These are phyloP conservation scores for Laburnicola sp. DNA, from an alignment of 2,329 filamentous ascomycete species.

Conservation along the genomic window DNA sequence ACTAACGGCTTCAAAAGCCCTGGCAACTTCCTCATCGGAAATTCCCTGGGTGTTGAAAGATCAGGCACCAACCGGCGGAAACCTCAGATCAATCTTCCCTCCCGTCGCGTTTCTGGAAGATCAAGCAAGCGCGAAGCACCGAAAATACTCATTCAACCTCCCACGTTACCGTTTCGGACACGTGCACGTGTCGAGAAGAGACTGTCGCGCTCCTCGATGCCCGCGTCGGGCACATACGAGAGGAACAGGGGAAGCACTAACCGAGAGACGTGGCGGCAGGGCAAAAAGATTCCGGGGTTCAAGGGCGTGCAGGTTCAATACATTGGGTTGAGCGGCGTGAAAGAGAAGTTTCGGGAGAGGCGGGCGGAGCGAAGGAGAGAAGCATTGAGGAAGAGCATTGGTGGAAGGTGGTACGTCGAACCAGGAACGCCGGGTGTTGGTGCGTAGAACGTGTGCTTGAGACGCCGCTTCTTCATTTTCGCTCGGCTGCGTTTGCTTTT, in stretches of 20 bases:
- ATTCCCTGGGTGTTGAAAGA: conserved; percentile 59
- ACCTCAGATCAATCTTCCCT: conserved; percentile 32
- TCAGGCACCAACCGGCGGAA: conserved; percentile 40
- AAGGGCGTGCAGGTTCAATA: conserved; percentile 55
- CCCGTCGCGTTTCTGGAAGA: conserved; percentile 17
- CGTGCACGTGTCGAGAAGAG: conserved; percentile 32
- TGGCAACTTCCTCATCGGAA: conserved; percentile 56
- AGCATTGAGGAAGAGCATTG: conserved; percentile 59
- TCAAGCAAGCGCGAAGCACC: conserved; percentile 19
- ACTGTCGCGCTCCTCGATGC: neutral
- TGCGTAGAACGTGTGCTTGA: conserved; percentile 21
- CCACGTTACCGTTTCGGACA: conserved; percentile 24
- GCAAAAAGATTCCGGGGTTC: conserved; percentile 46
- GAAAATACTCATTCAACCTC: conserved; percentile 32
- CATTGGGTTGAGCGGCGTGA: conserved; percentile 55
- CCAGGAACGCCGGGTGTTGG: conserved; percentile 17
- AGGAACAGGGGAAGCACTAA: conserved; percentile 4
- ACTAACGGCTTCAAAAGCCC: conserved; percentile 46
- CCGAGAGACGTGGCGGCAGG: conserved; percentile 34
- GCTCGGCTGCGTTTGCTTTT: too few relatives aligned
- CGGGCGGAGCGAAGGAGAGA: conserved; percentile 57
- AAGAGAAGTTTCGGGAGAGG: conserved; percentile 51
- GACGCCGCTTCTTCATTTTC: too few relatives aligned
- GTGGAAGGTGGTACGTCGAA: conserved; percentile 47
- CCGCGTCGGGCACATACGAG: neutral